phyloP scores from a whole-genome alignment of 495 filamentous ascomycete species.

The Penicillium arizonense region DNA sequence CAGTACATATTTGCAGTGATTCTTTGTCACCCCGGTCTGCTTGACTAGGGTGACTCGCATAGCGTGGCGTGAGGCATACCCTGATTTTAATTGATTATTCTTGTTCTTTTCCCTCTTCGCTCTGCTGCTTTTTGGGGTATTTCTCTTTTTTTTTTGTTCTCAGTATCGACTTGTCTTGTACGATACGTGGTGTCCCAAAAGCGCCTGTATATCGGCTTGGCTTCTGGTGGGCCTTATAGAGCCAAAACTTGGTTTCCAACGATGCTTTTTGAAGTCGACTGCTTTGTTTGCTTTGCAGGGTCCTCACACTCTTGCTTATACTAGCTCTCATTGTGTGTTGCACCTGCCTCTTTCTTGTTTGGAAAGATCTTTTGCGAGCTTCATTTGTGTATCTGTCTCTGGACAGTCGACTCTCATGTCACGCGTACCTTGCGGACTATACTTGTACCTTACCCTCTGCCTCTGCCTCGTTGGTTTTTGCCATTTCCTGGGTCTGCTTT shows the following conservation, averaged over 20 bases:
- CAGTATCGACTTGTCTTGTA: slow-evolving; percentile 38
- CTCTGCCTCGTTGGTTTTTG: slow-evolving; percentile 8
- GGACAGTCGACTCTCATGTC: background rate
- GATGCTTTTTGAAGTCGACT: background rate
- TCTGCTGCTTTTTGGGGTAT: background rate
- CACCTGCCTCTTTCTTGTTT: background rate
- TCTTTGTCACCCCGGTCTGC: slow-evolving; percentile 23
- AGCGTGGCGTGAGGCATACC: slow-evolving; percentile 54
- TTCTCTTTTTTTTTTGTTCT: slow-evolving; percentile 1
- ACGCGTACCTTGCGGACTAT: background rate
- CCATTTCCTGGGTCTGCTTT: slow-evolving; percentile 5
- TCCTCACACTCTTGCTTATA: background rate
- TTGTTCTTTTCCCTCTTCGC: slow-evolving; percentile 13
- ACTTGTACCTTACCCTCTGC: slow-evolving; percentile 7
- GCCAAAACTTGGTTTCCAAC: background rate
- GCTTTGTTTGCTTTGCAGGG: background rate
- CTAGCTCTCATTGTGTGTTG: background rate
- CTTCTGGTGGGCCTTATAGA: slow-evolving; percentile 5
- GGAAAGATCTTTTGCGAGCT: background rate
- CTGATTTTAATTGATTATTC: slow-evolving; percentile 31
- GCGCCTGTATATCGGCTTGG: slow-evolving; percentile 4
- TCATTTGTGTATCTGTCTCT: background rate
- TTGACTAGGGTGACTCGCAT: slow-evolving; percentile 35
- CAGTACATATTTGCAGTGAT: slow-evolving; percentile 44
- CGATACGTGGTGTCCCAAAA: slow-evolving; percentile 26